Evolutionary conservation across 441 rosid genomes (phyloP).

Genomic region (Aleurites moluccanus): DNA sequence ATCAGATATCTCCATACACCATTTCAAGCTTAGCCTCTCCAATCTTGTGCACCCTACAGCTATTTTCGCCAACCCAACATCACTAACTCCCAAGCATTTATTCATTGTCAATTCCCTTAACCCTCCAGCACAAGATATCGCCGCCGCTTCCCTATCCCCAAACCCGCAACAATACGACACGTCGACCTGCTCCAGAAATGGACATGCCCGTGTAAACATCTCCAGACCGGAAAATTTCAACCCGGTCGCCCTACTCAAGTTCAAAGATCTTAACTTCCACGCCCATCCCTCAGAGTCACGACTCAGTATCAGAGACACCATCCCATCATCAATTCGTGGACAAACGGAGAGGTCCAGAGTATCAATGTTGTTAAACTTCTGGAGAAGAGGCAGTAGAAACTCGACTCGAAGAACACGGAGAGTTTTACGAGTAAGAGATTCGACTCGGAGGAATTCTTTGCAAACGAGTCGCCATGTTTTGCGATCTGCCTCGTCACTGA

Average conservation of each 20-base stretch:
- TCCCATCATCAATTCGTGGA: constrained; percentile 67
- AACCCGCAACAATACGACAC: constrained; percentile 71
- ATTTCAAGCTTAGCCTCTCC: constrained; percentile 76
- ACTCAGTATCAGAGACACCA: constrained; percentile 42
- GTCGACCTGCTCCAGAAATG: constrained; percentile 56
- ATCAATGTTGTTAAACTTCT: constrained; percentile 41
- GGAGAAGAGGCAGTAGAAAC: constrained; percentile 54
- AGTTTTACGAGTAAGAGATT: constrained; percentile 47
- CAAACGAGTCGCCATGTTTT: constrained; percentile 74
- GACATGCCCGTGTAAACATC: constrained; percentile 55
- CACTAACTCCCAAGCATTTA: constrained; percentile 70
- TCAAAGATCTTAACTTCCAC: constrained; percentile 43
- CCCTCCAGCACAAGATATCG: constrained; percentile 50
- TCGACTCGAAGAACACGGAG: constrained; percentile 71
- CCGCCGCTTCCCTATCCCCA: constrained; percentile 90
- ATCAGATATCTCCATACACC: constrained; percentile 93
- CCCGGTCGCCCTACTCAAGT: constrained; percentile 61
- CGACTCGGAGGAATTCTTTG: constrained; percentile 68
- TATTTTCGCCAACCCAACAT: constrained; percentile 85
- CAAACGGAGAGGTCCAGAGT: constrained; percentile 80
- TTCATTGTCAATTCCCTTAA: constrained; percentile 72
- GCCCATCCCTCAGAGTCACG: constrained; percentile 34
- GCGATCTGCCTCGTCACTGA: constrained; percentile 45
- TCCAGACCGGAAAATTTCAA: constrained; percentile 57
- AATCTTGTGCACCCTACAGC: constrained; percentile 65